Percentiles rank a stretch among this genome's conserved stretches.
Evolutionary conservation across 2,329 filamentous ascomycete species (phyloP).

Genomic region (Chaetothyriales sp.): DNA sequence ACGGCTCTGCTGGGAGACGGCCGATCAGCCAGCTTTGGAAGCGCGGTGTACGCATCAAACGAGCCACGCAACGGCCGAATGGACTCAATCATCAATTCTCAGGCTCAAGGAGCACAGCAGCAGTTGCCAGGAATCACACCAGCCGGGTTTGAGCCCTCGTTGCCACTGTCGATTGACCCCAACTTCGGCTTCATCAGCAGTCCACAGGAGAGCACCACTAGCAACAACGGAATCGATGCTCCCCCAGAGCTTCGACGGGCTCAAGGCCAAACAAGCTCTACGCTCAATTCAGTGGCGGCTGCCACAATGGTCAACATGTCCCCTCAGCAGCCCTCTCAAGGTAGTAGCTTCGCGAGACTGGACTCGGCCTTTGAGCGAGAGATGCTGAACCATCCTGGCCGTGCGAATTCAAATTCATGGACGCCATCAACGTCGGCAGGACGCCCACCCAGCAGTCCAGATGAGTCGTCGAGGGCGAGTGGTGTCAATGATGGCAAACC

Average conservation of each 20-base stretch:
- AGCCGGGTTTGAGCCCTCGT: slow-evolving; percentile 11
- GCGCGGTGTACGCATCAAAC: not conserved
- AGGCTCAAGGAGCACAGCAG: slow-evolving; percentile 4
- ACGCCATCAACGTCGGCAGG: slow-evolving; percentile 9
- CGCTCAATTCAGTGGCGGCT: slow-evolving; percentile 6
- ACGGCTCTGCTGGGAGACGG: not conserved
- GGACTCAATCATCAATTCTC: slow-evolving; percentile 8
- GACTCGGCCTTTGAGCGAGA: slow-evolving; percentile 14
- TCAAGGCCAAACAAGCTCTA: slow-evolving; percentile 9
- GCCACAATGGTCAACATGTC: not conserved
- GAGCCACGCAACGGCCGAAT: slow-evolving; percentile 12
- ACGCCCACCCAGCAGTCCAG: slow-evolving; percentile 9
- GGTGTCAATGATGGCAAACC: not conserved
- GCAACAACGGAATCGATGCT: slow-evolving; percentile 13
- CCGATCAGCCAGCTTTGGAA: not conserved
- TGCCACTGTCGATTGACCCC: slow-evolving; percentile 11
- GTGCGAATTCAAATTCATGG: slow-evolving; percentile 5
- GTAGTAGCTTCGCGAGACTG: slow-evolving; percentile 13
- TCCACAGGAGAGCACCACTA: slow-evolving; percentile 14
- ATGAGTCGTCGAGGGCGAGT: slow-evolving; percentile 5
- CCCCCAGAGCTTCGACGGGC: slow-evolving; percentile 11
- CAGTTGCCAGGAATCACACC: slow-evolving; percentile 1
- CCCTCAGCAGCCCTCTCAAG: slow-evolving; percentile 10
- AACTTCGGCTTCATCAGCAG: slow-evolving; percentile 13
- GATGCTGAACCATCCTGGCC: slow-evolving; percentile 5